These are phyloP conservation scores for Diphasiastrum complanatum DNA, from an alignment of 83 land plant species.

Conservation along the genomic window DNA sequence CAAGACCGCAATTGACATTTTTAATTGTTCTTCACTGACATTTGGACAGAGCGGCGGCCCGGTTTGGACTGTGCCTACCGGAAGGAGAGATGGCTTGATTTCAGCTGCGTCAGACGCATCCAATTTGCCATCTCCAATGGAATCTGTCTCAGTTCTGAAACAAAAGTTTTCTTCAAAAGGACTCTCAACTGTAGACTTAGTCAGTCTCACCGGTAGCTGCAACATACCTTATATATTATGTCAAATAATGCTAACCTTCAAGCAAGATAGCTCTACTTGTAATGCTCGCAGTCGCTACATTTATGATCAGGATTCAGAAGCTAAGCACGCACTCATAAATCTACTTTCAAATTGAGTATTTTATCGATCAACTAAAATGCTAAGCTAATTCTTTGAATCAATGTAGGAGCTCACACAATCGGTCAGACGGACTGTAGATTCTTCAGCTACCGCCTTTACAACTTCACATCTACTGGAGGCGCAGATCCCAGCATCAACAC, in stretches of 20 bases:
- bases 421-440: slow-evolving; percentile 16
- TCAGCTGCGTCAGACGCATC: slow-evolving; percentile 13
- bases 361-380: no score
- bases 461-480: slow-evolving; percentile 5
- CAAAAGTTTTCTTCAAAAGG: slow-evolving; percentile 10
- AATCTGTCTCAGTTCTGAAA: not conserved
- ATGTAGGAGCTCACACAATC: slow-evolving; percentile 8
- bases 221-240: not conserved
- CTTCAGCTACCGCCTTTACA: slow-evolving; percentile 14
- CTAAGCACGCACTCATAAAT: not conserved
- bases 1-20: no score
- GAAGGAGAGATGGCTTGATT: slow-evolving; percentile 7
- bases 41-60: slow-evolving; percentile 14
- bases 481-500: slow-evolving; percentile 9
- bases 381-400: no score
- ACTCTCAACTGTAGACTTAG: slow-evolving; percentile 5
- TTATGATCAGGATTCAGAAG: not conserved
- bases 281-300: not conserved
- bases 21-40: no score
- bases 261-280: not conserved
- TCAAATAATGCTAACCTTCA: not conserved
- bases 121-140: slow-evolving; percentile 10
- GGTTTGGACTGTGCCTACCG: slow-evolving; percentile 1
- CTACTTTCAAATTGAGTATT: no score
- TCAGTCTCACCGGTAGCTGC: not conserved